Conservation (phyloP, 2,329 filamentous ascomycete species). For the Xylariaceae sp. region DNA sequence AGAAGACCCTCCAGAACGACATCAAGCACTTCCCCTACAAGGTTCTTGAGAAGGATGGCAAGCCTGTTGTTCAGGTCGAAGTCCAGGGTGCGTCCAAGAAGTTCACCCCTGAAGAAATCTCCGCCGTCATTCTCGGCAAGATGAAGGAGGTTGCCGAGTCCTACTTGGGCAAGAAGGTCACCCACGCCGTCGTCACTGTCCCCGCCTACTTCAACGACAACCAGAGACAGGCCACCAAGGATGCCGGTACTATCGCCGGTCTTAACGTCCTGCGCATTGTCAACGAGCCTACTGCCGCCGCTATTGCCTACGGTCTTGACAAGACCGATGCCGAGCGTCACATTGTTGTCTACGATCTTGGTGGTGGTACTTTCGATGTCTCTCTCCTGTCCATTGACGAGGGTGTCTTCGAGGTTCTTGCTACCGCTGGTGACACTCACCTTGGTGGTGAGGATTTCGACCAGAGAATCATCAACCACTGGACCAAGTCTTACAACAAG, state of each 20-base stretch:
- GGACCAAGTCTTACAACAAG: constrained; percentile 98
- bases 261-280: constrained; percentile 94
- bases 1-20: constrained; percentile 85
- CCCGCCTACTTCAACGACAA: constrained; percentile 98
- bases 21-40: constrained; percentile 99
- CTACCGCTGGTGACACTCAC: constrained; percentile 94
- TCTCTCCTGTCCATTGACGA: constrained; percentile 87
- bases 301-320: constrained; percentile 89
- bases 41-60: constrained; percentile 81
- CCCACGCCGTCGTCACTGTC: constrained; percentile 86
- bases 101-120: constrained; percentile 77
- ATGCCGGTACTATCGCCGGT: constrained; percentile 85
- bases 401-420: constrained; percentile 89
- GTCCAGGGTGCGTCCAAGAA: constrained; percentile 60
- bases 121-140: constrained; percentile 75
- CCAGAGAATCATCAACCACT: constrained; percentile 93
- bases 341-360: constrained; percentile 90
- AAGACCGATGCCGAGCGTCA: constrained; percentile 79
- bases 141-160: constrained; percentile 79
- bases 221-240: constrained; percentile 95
- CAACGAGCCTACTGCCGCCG: constrained; percentile 93
- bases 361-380: constrained; percentile 93
- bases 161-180: constrained; percentile 77
- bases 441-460: constrained; percentile 99
- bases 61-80: constrained; percentile 76